A percentile compares a stretch with the other conserved stretches of the same genome.
Conservation (phyloP, 179 eudicot genomes). For the Carnegiea gigantea region DNA sequence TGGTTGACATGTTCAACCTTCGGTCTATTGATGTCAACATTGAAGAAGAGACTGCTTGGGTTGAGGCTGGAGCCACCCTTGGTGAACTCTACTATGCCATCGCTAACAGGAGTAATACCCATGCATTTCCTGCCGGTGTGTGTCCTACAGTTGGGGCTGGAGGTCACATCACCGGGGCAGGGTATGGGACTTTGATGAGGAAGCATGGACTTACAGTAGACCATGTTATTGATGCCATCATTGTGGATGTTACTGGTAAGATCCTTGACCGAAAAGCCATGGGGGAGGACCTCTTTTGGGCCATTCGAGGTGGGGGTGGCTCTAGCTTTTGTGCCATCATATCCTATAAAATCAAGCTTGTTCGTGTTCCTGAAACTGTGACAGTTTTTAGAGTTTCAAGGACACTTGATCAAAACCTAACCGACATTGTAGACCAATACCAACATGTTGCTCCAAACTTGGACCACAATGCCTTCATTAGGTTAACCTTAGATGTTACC, state of each 20-base stretch:
- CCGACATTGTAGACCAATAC: conserved; percentile 31
- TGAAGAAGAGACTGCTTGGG: conserved; percentile 51
- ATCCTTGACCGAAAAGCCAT: conserved; percentile 30
- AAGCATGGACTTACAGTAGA: conserved; percentile 48
- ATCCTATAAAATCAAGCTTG: conserved; percentile 37
- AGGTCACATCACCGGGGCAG: conserved; percentile 58
- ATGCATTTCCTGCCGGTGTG: conserved; percentile 54
- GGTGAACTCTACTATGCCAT: conserved; percentile 55
- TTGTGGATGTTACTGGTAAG: conserved; percentile 35
- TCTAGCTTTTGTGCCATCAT: conserved; percentile 38
- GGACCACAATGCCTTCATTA: conserved; percentile 29
- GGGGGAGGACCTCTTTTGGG: conserved; percentile 54
- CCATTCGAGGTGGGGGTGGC: conserved; percentile 41
- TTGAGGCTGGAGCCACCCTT: conserved; percentile 52
- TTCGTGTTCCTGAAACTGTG: conserved; percentile 32
- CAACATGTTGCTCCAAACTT: conserved; percentile 29
- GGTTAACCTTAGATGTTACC: conserved; percentile 26
- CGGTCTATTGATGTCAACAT: conserved; percentile 35
- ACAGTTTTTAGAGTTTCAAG: conserved; percentile 36
- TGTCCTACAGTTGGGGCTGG: conserved; percentile 65
- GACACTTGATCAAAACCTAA: conserved; percentile 26
- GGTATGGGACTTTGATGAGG: conserved; percentile 58
- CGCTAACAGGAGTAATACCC: conserved; percentile 36
- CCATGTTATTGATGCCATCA: conserved; percentile 29
- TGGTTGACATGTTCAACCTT: conserved; percentile 55